A percentile compares a stretch with the other conserved stretches of the same genome.
Conservation (phyloP, 2,329 filamentous ascomycete species). For the Nothopassalora personata region DNA sequence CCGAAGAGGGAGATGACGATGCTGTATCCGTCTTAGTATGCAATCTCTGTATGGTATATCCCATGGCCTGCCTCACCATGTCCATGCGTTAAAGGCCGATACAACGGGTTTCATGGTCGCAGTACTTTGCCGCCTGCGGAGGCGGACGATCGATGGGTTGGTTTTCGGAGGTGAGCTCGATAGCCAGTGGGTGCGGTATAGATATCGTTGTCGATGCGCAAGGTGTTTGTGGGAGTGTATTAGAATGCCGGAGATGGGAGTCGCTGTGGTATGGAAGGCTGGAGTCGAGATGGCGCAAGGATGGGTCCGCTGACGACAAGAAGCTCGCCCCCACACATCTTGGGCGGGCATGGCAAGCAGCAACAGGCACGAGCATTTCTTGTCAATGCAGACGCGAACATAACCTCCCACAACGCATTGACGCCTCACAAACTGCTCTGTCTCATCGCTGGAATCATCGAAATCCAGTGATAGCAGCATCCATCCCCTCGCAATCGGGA, state of each 20-base stretch:
- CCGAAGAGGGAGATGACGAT: constrained; percentile 62
- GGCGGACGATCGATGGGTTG: not conserved
- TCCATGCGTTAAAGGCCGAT: constrained; percentile 87
- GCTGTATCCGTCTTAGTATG: constrained; percentile 45
- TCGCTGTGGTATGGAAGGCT: not conserved
- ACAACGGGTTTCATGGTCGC: constrained; percentile 88
- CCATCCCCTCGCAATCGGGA: too few relatives aligned
- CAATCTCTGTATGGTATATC: not conserved
- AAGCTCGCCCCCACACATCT: not conserved
- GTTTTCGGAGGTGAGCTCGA: not conserved
- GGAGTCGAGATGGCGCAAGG: not conserved
- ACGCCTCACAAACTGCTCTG: not conserved
- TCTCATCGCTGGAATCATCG: not conserved
- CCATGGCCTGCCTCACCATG: constrained; percentile 59
- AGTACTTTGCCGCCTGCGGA: constrained; percentile 14
- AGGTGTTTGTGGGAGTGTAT: not conserved
- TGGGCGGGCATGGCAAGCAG: not conserved
- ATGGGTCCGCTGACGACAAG: not conserved
- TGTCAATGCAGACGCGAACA: not conserved
- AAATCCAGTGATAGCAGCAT: too few relatives aligned
- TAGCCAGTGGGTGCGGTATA: not conserved
- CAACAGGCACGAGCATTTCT: constrained; percentile 1
- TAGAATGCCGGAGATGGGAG: not conserved
- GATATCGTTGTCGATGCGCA: not conserved
- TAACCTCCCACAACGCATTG: not conserved